These are phyloP conservation scores for Abrus precatorius DNA, from an alignment of 306 rosid species.

Conservation along the genomic window DNA sequence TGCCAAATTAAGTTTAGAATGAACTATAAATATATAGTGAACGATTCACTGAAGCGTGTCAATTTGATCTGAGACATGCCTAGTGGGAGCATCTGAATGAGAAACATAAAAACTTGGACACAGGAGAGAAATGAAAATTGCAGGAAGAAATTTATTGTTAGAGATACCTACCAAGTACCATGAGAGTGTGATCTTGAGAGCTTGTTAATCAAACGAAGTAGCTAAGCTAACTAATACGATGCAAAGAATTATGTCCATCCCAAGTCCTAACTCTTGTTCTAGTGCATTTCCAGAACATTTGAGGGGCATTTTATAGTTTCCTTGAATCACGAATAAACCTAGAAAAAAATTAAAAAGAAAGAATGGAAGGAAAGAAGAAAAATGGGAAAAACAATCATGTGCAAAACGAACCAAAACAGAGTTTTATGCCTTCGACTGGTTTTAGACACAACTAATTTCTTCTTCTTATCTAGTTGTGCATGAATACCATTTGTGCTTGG, in stretches of 20 bases:
- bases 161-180: background rate
- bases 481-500: conserved; percentile 23
- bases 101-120: background rate
- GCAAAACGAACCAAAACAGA: conserved; percentile 20
- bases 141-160: background rate
- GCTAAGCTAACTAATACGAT: background rate
- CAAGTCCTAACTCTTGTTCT: too few species aligned
- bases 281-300: too few species aligned
- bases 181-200: background rate
- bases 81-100: background rate
- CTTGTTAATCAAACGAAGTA: background rate
- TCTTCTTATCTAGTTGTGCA: conserved; percentile 16
- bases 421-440: conserved; percentile 8
- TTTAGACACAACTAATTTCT: background rate
- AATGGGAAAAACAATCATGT: background rate
- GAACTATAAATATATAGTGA: background rate
- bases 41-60: background rate
- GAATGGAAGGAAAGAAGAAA: background rate
- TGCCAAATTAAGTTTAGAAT: background rate
- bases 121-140: background rate
- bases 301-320: too few species aligned
- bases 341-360: conserved; percentile 8
- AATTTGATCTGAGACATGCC: conserved; percentile 21
- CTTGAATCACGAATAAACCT: background rate
- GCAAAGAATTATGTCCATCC: background rate